Evolutionary conservation across 2,329 filamentous ascomycete genomes (phyloP), one percentile per base, ranked within the genome.

Genomic region (Dactylellina sp.): DNA sequence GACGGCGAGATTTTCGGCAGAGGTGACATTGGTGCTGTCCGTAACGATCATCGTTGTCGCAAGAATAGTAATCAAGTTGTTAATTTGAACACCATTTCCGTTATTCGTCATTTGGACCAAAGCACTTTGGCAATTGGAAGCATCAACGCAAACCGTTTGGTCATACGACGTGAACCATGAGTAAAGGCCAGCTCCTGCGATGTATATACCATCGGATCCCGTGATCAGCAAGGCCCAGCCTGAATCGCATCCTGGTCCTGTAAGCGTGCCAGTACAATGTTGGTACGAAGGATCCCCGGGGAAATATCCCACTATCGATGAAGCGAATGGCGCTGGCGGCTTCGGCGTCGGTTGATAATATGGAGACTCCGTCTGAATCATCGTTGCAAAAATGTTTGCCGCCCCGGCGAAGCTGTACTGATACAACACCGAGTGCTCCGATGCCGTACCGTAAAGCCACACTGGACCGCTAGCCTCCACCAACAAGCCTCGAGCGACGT

Each of bases 401-500:
- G 89, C 87, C 53, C 84, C 82, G 76, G 83, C 81, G 60, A 91
- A 82, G 77, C 90, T 86, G 80, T 91, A 91, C 79, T 91, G 88
- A 83, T 91, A 92, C 16, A 90, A 81, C 1, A 85, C 83, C 53
- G 85, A 85, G 80, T 91, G 89, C 81, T 92, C 89, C 76, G 83
- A 85, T 0, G 82, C 80, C 1, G 83, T 85, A 7, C 84, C 84
- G 60, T 81, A 82, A 1, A 83, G 70, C 81, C 81, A 82, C 0
- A 78, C 77, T 0, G 80, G 76, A 0, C 75, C 62, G 3, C 35
- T 70, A n/a, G 77, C 78, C 64, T 82, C 80, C 11, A 82, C 74
- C 0, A 82, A 75, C 0, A 81, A 64, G 20, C 81, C 82, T 12
- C 42, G 25, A n/a, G 35, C 37, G 1, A 71, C 77, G 59, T 80